Percentiles rank a stretch among this genome's conserved stretches.
Evolutionary conservation across 805 yeast species (phyloP).

Genomic region (Diddensiella santjacobensis): DNA sequence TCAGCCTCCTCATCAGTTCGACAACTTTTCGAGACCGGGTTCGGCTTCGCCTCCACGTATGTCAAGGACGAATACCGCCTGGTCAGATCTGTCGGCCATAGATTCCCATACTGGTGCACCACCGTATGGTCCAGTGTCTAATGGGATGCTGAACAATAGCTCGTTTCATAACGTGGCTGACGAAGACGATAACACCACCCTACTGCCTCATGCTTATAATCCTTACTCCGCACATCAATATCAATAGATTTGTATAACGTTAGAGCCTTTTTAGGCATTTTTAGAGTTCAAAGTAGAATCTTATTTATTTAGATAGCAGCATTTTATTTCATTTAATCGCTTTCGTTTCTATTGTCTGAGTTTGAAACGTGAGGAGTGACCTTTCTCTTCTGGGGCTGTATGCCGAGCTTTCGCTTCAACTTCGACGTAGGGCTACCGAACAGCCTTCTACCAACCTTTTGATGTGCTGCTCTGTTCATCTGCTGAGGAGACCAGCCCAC

Average conservation of each 20-base stretch:
- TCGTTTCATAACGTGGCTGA: neutral
- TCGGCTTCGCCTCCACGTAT: neutral
- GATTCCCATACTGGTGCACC: neutral
- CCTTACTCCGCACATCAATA: neutral
- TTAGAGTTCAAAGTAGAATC: too few relatives aligned
- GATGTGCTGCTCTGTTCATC: neutral
- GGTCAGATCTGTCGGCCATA: neutral
- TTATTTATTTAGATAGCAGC: too few relatives aligned
- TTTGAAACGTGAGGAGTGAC: conserved; percentile 1
- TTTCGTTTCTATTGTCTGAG: too few relatives aligned
- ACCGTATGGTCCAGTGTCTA: neutral
- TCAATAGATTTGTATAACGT: neutral
- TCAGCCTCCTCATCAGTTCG: neutral
- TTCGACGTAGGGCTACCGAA: neutral
- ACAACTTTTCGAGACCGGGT: neutral
- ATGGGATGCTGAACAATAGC: neutral
- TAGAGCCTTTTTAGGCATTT: neutral
- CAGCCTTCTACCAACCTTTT: neutral
- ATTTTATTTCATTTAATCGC: too few relatives aligned
- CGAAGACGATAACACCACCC: neutral
- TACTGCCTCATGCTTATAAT: neutral
- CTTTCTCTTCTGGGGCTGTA: neutral
- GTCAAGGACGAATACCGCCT: neutral
- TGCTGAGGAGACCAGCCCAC: neutral
- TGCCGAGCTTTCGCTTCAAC: neutral